Base-by-base conservation (phyloP, 306 rosid genomes). In the Cicer judaicum region DNA sequence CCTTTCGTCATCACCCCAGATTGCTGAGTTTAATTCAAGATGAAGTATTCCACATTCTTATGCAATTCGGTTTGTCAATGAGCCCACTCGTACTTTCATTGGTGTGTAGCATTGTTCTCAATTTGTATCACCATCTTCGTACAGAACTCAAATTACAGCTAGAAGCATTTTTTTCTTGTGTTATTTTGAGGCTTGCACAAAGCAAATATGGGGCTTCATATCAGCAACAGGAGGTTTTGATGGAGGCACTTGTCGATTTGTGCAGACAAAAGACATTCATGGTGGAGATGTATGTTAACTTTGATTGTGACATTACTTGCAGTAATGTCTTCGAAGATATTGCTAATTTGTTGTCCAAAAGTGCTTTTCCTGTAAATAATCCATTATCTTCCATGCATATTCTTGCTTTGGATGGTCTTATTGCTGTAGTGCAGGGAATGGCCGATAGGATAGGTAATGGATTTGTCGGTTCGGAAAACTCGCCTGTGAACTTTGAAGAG, bases 391-490 rank as follows among this genome's bases (percentile, higher is more conserved):
- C 97, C 69, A 87, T 88, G 92, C 97, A 89, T 75, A 84, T 92
- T 84, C 97, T 89, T 82, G 93, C 97, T 64, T 81, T 92, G 87
- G 97, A 92, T 84, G 97, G 97, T 84, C 96, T 92, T 46, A 89
- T 90, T 81, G 97, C 99, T 62, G 91, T 94, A 75, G 90, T 94
- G 81, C 93, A 89, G 81, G 97, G 98, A 81, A 92, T 94, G 97
- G 99, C 99, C 0, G 96, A 94, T 85, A 88, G 97, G 83, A 82
- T 94, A 70, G 81, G 88, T 68, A 86, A 86, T 84, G 95, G 93
- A 76, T 86, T 87, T 10, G 84, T 77, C 73, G 82, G 87, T 69
- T 84, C 92, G n/a, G 95, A 84, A 64, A 75, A 82, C 77, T 74
- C 84, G 39, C 92, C 90, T 8, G 96, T 88, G 55, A 81, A 50